These are phyloP conservation scores for Serpula lacrymans DNA, from an alignment of 768 basidiomycete species.

Conservation along the genomic window DNA sequence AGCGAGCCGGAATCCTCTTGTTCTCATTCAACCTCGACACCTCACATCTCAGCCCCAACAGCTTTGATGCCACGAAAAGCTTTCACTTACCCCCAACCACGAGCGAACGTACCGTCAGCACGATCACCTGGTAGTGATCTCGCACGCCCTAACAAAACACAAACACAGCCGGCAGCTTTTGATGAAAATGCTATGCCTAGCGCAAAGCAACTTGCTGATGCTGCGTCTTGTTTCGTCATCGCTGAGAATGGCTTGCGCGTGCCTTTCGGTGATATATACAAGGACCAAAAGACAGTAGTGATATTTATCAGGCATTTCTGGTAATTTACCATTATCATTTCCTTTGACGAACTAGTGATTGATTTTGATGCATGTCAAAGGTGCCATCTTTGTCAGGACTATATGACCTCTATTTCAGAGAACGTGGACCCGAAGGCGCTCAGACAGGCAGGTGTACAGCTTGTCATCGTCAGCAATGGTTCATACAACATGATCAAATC, in stretches of 20 bases:
- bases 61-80: slow-evolving; percentile 20
- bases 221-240: slow-evolving; percentile 60
- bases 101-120: slow-evolving; percentile 3
- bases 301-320: slow-evolving; percentile 89
- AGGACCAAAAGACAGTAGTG: slow-evolving; percentile 57
- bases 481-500: slow-evolving; percentile 72
- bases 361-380: slow-evolving; percentile 23
- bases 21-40: slow-evolving; percentile 10
- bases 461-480: slow-evolving; percentile 80
- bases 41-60: slow-evolving; percentile 4
- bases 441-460: slow-evolving; percentile 45
- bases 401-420: slow-evolving; percentile 64
- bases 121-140: too few relatives aligned
- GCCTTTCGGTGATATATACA: slow-evolving; percentile 67
- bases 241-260: slow-evolving; percentile 64
- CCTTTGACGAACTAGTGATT: slow-evolving; percentile 1
- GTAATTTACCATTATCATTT: slow-evolving; percentile 30
- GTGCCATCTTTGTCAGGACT: slow-evolving; percentile 86
- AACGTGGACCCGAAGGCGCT: slow-evolving; percentile 47
- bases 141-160: slow-evolving; percentile 14
- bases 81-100: slow-evolving; percentile 11
- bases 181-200: slow-evolving; percentile 52
- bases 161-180: slow-evolving; percentile 19
- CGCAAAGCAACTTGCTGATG: slow-evolving; percentile 52
- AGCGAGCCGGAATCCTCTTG: slow-evolving; percentile 5